A percentile compares a stretch with the other conserved stretches of the same genome.
These are phyloP conservation scores for Hygrocybe punicea DNA, from an alignment of 768 basidiomycete genomes.

Conservation along the genomic window DNA sequence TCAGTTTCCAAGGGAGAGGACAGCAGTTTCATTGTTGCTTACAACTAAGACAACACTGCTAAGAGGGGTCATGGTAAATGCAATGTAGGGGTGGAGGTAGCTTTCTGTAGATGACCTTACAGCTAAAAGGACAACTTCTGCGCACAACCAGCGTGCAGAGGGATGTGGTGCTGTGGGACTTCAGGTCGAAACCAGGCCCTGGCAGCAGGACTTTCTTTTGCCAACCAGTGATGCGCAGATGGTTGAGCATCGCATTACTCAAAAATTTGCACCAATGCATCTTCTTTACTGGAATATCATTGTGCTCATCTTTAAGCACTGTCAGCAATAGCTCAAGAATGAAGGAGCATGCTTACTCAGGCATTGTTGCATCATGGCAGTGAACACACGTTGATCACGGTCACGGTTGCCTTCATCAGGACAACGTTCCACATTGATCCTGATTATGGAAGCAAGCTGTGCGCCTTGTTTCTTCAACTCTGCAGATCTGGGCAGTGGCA, in stretches of 20 bases:
- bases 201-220: not conserved
- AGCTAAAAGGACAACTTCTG: slow-evolving; percentile 2
- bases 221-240: not conserved
- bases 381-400: not conserved
- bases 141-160: no score
- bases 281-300: not conserved
- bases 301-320: not conserved
- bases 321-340: not conserved
- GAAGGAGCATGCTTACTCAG: not conserved
- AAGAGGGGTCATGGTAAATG: no score
- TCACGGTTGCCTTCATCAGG: not conserved
- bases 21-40: no score
- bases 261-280: not conserved
- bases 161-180: not conserved
- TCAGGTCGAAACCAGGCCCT: not conserved
- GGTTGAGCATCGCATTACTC: not conserved
- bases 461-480: not conserved
- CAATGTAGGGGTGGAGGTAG: slow-evolving; percentile 1
- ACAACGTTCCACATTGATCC: not conserved
- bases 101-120: not conserved
- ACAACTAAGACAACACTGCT: no score
- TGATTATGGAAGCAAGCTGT: not conserved
- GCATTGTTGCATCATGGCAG: not conserved
- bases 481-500: not conserved
- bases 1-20: no score